Evolutionary conservation across 306 rosid genomes (phyloP).

Genomic region (Dalbergia oliveri): DNA sequence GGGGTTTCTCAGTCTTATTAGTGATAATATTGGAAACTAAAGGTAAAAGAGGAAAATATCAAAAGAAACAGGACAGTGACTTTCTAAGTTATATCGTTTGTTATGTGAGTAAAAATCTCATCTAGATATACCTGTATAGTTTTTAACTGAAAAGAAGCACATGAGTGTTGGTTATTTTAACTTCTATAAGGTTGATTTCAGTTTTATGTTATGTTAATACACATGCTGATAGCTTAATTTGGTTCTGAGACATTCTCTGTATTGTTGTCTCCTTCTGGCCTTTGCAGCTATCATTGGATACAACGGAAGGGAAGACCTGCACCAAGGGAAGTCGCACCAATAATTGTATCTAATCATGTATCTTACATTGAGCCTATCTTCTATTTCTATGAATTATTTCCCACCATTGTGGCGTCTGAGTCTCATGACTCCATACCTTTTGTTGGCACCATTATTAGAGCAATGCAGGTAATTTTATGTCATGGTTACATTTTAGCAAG

Average conservation of each 20-base stretch:
- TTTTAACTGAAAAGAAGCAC: neutral
- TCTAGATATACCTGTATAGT: constrained; percentile 28
- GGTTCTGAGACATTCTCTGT: constrained; percentile 30
- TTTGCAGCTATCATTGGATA: constrained; percentile 97
- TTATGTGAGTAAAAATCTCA: constrained; percentile 5
- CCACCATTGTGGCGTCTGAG: constrained; percentile 95
- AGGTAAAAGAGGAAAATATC: too few relatives aligned
- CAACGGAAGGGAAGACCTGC: constrained; percentile 92
- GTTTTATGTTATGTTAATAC: neutral
- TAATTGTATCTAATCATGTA: constrained; percentile 92
- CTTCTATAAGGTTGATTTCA: constrained; percentile 4
- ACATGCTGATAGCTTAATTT: neutral
- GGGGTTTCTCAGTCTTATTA: neutral
- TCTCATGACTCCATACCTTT: constrained; percentile 93
- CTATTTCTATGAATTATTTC: constrained; percentile 89
- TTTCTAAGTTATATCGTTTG: neutral
- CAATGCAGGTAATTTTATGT: constrained; percentile 87
- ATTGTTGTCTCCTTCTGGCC: constrained; percentile 29
- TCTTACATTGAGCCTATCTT: constrained; percentile 95
- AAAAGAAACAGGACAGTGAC: neutral
- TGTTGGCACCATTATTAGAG: constrained; percentile 97
- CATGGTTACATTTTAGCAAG: constrained; percentile 26
- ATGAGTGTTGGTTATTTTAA: constrained; percentile 11
- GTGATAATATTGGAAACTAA: neutral
- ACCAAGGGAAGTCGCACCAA: constrained; percentile 86